Evolutionary conservation across 2,329 filamentous ascomycete genomes (phyloP).

Genomic region (Boeremia lycopersici): DNA sequence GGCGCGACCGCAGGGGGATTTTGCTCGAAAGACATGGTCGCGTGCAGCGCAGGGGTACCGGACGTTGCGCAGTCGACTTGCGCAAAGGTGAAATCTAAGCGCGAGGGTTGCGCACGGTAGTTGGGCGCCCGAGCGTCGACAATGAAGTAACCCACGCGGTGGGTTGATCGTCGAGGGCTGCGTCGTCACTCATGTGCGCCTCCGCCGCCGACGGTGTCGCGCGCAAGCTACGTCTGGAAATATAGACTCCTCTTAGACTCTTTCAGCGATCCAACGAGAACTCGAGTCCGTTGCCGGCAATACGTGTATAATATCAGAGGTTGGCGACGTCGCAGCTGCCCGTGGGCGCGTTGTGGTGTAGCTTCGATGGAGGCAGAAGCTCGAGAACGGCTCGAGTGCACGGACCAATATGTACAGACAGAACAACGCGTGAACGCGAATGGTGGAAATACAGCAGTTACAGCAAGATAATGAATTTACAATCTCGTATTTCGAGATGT

Average conservation of each 20-base stretch:
- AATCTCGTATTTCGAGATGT: not conserved
- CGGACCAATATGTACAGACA: not conserved
- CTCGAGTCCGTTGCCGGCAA: not conserved
- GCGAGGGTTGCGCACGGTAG: not conserved
- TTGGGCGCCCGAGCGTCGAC: not conserved
- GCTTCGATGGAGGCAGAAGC: slow-evolving; percentile 14
- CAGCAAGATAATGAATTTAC: not conserved
- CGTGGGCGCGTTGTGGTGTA: slow-evolving; percentile 16
- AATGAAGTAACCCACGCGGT: slow-evolving; percentile 25
- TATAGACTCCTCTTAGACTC: not conserved
- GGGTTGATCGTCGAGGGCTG: slow-evolving; percentile 21
- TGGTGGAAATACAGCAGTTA: not conserved
- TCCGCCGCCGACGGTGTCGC: slow-evolving; percentile 14
- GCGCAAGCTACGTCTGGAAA: not conserved
- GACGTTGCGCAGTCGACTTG: not conserved
- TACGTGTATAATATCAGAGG: not conserved
- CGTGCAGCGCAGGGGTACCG: slow-evolving; percentile 16
- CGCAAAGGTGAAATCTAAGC: not conserved
- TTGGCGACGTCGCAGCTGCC: slow-evolving; percentile 16
- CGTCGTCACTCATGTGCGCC: slow-evolving; percentile 31
- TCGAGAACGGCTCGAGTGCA: not conserved
- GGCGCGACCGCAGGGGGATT: slow-evolving; percentile 18
- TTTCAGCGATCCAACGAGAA: not conserved
- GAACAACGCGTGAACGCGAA: slow-evolving; percentile 3
- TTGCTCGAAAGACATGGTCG: slow-evolving; percentile 32